phyloP scores from a whole-genome alignment of 2,329 filamentous ascomycete genomes.

The Bipolaris sorokiniana region DNA sequence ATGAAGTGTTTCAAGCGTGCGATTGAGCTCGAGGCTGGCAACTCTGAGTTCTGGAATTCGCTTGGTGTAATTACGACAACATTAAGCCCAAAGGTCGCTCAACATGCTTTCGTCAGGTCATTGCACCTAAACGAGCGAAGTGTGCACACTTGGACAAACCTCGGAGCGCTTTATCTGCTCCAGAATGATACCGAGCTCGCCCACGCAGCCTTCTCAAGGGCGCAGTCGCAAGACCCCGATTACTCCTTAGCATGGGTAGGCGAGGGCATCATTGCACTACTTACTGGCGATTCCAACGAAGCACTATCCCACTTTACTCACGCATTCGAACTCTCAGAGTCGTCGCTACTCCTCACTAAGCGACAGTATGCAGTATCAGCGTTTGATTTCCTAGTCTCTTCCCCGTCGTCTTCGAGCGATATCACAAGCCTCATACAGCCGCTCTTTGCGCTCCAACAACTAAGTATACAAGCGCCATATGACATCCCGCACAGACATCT shows the following conservation, averaged over 20 bases:
- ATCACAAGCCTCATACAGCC: constrained; percentile 76
- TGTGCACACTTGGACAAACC: constrained; percentile 85
- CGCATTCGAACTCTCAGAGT: constrained; percentile 88
- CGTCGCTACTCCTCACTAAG: constrained; percentile 74
- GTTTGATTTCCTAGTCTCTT: constrained; percentile 78
- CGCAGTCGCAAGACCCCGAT: constrained; percentile 93
- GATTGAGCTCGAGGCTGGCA: constrained; percentile 93
- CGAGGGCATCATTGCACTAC: constrained; percentile 82
- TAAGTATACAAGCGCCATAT: constrained; percentile 72
- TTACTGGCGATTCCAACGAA: constrained; percentile 76
- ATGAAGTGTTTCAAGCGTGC: constrained; percentile 92
- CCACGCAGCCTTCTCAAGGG: constrained; percentile 85
- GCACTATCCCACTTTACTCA: constrained; percentile 88
- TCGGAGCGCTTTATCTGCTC: constrained; percentile 83
- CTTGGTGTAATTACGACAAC: constrained; percentile 88
- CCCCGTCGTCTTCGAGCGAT: constrained; percentile 59
- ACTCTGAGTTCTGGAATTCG: constrained; percentile 96
- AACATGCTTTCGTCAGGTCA: constrained; percentile 91
- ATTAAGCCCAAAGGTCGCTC: constrained; percentile 84
- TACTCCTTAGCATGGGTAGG: constrained; percentile 94
- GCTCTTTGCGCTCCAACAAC: constrained; percentile 84
- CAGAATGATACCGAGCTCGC: constrained; percentile 86
- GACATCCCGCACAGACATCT: constrained; percentile 79
- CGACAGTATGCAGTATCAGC: constrained; percentile 79
- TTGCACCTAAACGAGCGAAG: constrained; percentile 90